Conservation (phyloP, 352 stramenopile genomes). For the Pythium apleroticum region DNA sequence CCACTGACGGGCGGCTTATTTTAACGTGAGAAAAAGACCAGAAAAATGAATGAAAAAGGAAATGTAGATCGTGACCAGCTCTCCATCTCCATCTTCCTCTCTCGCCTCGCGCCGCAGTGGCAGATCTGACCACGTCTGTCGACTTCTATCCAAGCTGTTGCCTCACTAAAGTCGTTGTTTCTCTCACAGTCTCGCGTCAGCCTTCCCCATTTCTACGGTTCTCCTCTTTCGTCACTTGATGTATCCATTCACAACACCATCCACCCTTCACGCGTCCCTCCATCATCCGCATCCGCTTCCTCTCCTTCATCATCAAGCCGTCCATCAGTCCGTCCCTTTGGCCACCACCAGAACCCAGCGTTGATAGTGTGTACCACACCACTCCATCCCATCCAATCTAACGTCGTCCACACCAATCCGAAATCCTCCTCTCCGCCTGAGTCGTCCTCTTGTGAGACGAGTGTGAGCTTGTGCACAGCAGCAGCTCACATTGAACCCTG, state of each 20-base stretch:
- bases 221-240: no score
- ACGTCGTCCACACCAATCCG: background rate
- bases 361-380: background rate
- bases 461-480: background rate
- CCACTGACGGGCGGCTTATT: background rate
- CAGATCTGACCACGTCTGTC: no score
- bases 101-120: background rate
- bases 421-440: background rate
- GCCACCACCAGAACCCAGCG: slow-evolving; percentile 6
- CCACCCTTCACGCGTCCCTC: no score
- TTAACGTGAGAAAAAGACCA: slow-evolving; percentile 3
- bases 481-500: background rate
- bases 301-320: no score
- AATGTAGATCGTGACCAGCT: background rate
- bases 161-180: no score
- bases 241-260: no score
- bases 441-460: background rate
- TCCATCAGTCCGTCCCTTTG: background rate
- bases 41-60: slow-evolving; percentile 1
- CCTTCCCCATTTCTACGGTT: no score
- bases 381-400: background rate
- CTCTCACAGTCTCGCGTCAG: no score
- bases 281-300: background rate
- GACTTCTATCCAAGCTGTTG: no score
- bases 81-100: background rate